Base-by-base conservation (phyloP, 108 stramenopile genomes). In the Phaeodactylum tricornutum region DNA sequence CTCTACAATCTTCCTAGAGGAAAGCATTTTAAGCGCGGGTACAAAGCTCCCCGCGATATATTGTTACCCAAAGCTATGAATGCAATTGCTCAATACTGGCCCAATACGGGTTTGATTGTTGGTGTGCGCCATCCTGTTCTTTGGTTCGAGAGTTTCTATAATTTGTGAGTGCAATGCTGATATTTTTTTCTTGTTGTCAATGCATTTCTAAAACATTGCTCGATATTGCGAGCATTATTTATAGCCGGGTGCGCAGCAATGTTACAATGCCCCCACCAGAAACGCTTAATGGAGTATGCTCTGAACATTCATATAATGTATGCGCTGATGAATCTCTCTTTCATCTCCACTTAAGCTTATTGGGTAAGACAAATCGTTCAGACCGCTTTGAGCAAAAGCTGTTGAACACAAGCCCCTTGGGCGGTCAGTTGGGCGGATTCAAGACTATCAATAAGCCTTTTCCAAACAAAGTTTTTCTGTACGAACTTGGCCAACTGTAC, bases 71-170 rank as follows among this genome's bases (percentile, higher is more conserved):
- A 8, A 4, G 45, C 17, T 27, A 5, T 46, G 8, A 26, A 20
- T 7, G 22, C 8, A 4, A 20, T 46, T 14, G 25, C n/a, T 23
- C 8, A 37, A 17, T 55, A 55, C 49, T 57, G 29, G 14, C 38
- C 53, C 27, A 0, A 55, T 7, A 47, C 53, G 2, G 47, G 51
- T 23, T 24, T 63, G 6, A 55, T 63, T 26, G 44, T 63, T 5
- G 49, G 50, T 3, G 27, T 57, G 5, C 49, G 57, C n/a, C 56
- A 51, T 53, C 50, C 56, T 4, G 49, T 65, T 2, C 5, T 17
- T 27, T 65, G 49, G 40, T 65, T 65, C 23, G 39, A 58, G 22
- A 30, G 27, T 11, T 40, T 36, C 43, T 69, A 69, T 35, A 69
- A 69, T 37, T 63, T 55, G 9, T 14, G 33, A 34, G 33, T n/a